Conservation (phyloP, 768 basidiomycete genomes). For the Chalciporus sphaerocephalus region DNA sequence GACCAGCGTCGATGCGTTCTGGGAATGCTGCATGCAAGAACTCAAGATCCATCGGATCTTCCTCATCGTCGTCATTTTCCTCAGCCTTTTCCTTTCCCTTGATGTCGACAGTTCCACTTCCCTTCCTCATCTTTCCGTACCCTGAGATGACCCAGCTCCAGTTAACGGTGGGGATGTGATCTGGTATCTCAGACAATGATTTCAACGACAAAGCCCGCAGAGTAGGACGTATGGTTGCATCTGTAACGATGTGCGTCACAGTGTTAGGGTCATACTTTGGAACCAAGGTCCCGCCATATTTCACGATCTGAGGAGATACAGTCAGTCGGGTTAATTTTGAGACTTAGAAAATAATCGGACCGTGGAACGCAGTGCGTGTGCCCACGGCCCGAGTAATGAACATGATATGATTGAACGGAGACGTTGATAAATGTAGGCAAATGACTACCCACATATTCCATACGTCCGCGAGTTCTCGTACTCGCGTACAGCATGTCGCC, state of each 20-base stretch:
- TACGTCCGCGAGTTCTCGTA: slow-evolving; percentile 47
- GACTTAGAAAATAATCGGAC: neutral
- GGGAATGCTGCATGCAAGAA: slow-evolving; percentile 47
- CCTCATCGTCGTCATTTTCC: slow-evolving; percentile 2
- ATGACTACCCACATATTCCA: slow-evolving; percentile 53
- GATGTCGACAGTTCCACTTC: slow-evolving; percentile 3
- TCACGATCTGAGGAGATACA: slow-evolving; percentile 46
- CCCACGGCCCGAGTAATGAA: neutral
- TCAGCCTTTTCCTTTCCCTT: slow-evolving; percentile 15
- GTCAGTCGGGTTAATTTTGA: no score
- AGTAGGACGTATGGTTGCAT: slow-evolving; percentile 28
- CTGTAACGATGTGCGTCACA: slow-evolving; percentile 69
- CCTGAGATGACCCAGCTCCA: slow-evolving; percentile 59
- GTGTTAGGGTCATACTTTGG: slow-evolving; percentile 50
- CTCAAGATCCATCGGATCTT: slow-evolving; percentile 30
- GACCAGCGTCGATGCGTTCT: slow-evolving; percentile 45
- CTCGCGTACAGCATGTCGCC: slow-evolving; percentile 54
- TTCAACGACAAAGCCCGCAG: slow-evolving; percentile 45
- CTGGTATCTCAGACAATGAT: slow-evolving; percentile 52
- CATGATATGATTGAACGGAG: no score
- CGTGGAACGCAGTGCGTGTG: neutral
- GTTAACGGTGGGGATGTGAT: slow-evolving; percentile 57
- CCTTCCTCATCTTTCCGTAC: slow-evolving; percentile 24
- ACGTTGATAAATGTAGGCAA: no score
- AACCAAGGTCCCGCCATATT: slow-evolving; percentile 57